phyloP scores from a whole-genome alignment of 108 stramenopile genomes.

The Fragilariopsis cylindrus region DNA sequence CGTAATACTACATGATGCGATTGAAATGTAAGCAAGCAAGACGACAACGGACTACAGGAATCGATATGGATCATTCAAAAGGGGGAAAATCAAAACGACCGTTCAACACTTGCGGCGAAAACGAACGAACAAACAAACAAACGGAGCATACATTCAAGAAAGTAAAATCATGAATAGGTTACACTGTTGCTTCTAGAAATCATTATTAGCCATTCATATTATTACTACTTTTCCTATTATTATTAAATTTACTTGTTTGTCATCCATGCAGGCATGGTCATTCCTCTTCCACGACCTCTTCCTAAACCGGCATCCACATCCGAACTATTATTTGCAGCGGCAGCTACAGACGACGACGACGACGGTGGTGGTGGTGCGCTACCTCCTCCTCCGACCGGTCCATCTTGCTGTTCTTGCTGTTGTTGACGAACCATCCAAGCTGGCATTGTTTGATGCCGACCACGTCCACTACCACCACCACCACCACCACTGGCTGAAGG shows the following conservation, averaged over 20 bases:
- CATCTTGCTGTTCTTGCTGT: background rate
- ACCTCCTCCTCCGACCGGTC: background rate
- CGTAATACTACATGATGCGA: too few relatives aligned
- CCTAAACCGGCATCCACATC: constrained; percentile 13
- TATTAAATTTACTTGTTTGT: constrained; percentile 6
- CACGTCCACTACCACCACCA: constrained; percentile 39
- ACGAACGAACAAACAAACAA: too few relatives aligned
- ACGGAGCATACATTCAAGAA: too few relatives aligned
- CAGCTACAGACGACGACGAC: background rate
- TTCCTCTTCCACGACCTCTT: constrained; percentile 37
- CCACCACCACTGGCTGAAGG: background rate
- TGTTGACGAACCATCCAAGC: constrained; percentile 34
- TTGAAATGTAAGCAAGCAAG: too few relatives aligned
- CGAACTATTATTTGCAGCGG: background rate
- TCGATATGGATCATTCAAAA: too few relatives aligned
- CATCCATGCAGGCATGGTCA: constrained; percentile 49
- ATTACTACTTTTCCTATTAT: too few relatives aligned
- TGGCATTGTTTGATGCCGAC: constrained; percentile 22
- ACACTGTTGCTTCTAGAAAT: too few relatives aligned
- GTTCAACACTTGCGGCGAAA: too few relatives aligned
- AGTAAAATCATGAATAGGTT: too few relatives aligned
- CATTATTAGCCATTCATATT: too few relatives aligned
- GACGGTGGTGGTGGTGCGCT: background rate
- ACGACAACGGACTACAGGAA: too few relatives aligned
- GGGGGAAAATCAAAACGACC: too few relatives aligned